Evolutionary conservation across 257 asterid genomes (phyloP), one percentile per base, ranked within the genome.

Genomic region (Solanum rostratum): DNA sequence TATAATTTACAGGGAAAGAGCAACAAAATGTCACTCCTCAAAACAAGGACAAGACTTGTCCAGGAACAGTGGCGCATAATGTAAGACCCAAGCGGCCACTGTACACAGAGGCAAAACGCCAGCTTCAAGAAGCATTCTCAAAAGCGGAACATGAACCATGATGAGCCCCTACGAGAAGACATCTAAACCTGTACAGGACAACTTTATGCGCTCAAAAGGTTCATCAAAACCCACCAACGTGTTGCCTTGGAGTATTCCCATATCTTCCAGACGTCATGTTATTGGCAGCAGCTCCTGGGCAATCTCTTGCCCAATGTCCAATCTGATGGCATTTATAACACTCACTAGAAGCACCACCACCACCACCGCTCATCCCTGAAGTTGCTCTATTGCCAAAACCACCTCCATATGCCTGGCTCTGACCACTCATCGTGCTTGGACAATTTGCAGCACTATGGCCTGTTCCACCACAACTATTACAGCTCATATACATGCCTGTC

Each of bases 221-320:
- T 76, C 45, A 27, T 96, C 93, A 97, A 86, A 90, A 93, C 29
- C 98, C 93, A 73, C 97, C 96, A 39, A 88, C 95, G 39, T 86
- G 91, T 80, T 95, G 98, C 91, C 88, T 92, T 1, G 95, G 81
- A 37, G 84, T 87, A 88, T 84, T 87, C 80, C 95, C 93, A 27
- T 92, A 94, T 84, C 95, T 91, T 84, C 94, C 96, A 18, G 93
- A 65, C 14, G 86, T 84, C 9, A n/a, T 62, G 79, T 49, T 82
- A 82, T 46, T 89, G 70, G 95, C 92, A 3, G 94, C 92, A 82
- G 94, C 94, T 90, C 87, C 89, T 4, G 98, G 97, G 88, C 99
- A 96, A 86, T 96, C 97, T 84, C 86, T 92, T 0, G 98, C 95
- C 97, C 95, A 95, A 85, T 96, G 99, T 63, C 99, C 99, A 37